Evolutionary conservation across 1,139 yeast species (phyloP).

Genomic region (Diutina siamensis): DNA sequence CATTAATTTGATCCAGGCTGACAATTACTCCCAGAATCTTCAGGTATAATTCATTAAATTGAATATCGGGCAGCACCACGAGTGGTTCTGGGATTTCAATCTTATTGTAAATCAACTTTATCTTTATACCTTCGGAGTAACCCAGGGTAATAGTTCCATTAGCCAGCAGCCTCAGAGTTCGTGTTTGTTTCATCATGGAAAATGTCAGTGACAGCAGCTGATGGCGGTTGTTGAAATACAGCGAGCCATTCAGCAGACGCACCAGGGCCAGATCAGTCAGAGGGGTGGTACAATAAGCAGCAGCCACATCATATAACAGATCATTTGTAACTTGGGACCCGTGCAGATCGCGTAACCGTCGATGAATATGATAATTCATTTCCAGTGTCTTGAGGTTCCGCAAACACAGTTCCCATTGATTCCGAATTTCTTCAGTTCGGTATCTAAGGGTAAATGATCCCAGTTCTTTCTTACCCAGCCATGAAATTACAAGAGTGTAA

Average conservation of each 20-base stretch:
- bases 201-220: conserved; percentile 35
- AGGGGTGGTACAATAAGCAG: conserved; percentile 10
- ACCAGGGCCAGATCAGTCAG: conserved; percentile 8
- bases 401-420: conserved; percentile 60
- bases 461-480: conserved; percentile 70
- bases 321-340: conserved; percentile 19
- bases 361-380: conserved; percentile 30
- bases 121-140: conserved; percentile 16
- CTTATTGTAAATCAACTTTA: conserved; percentile 42
- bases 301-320: conserved; percentile 15
- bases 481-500: conserved; percentile 54
- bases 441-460: conserved; percentile 64
- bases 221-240: conserved; percentile 20
- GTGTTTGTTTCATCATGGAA: conserved; percentile 26
- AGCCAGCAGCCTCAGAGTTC: conserved; percentile 6
- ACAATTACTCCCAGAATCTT: conserved; percentile 27
- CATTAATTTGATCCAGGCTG: conserved; percentile 19
- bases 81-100: conserved; percentile 23
- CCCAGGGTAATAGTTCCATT: conserved; percentile 8
- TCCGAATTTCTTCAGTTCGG: conserved; percentile 57
- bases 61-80: conserved; percentile 32
- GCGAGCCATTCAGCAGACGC: conserved; percentile 19
- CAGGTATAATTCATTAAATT: conserved; percentile 35
- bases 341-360: conserved; percentile 29
- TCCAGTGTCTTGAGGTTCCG: conserved; percentile 31